Percentiles rank a stretch among this genome's conserved stretches.
phyloP scores from a whole-genome alignment of 208 protist species.

The Tritrichomonas musculus region DNA sequence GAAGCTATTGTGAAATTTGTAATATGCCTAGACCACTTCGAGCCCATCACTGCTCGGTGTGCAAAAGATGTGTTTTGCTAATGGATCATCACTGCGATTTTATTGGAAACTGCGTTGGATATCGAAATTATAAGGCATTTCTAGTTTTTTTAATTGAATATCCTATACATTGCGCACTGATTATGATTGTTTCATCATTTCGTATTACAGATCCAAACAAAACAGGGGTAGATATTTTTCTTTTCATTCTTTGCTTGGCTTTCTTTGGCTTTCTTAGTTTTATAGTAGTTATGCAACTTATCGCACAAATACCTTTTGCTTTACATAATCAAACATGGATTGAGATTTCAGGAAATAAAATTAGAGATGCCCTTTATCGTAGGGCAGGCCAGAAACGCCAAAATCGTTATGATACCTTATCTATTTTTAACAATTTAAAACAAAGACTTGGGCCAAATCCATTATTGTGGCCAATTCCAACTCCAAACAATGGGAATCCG shows the following conservation, averaged over 20 bases:
- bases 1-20: slow-evolving; percentile 5
- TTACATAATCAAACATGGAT: neutral
- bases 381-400: too few relatives aligned
- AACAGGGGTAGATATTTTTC: neutral
- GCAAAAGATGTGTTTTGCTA: neutral
- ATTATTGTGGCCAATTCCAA: neutral
- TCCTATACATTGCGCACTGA: too few relatives aligned
- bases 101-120: slow-evolving; percentile 32
- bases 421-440: neutral
- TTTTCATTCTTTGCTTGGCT: neutral
- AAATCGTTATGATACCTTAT: neutral
- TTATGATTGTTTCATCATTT: neutral
- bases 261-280: neutral
- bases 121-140: slow-evolving; percentile 22
- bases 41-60: slow-evolving; percentile 1
- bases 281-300: neutral
- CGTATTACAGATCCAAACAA: too few relatives aligned
- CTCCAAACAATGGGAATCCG: neutral
- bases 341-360: neutral
- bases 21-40: neutral
- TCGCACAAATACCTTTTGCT: neutral
- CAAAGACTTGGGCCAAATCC: neutral
- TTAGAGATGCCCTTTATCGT: neutral
- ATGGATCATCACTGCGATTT: slow-evolving; percentile 34
- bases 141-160: neutral